Conservation (phyloP, 208 protist species). For the Leishmania arabica region DNA sequence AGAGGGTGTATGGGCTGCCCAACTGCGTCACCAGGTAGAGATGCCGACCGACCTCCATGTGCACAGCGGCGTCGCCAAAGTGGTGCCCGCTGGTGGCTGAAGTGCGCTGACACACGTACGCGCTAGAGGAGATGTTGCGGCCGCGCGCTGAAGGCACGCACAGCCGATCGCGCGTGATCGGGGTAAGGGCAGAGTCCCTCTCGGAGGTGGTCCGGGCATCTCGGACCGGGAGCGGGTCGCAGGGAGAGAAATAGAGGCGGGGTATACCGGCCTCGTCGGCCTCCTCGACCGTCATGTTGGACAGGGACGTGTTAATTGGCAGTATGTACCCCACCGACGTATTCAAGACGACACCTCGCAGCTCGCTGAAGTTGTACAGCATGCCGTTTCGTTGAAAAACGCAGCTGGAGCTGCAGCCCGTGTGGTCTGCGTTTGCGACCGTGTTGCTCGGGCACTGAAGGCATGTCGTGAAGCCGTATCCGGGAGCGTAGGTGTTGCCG, state of each 20-base stretch:
- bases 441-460: background rate
- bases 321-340: background rate
- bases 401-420: background rate
- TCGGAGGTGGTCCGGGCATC: background rate
- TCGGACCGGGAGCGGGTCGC: background rate
- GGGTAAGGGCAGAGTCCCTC: background rate
- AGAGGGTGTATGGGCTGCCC: background rate
- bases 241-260: constrained; percentile 16
- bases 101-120: constrained; percentile 17
- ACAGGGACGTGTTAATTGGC: background rate
- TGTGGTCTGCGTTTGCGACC: background rate
- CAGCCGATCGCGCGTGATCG: background rate
- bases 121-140: constrained; percentile 23
- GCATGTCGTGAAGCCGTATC: constrained; percentile 12
- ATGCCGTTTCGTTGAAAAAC: background rate
- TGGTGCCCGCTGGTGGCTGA: background rate
- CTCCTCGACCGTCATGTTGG: constrained; percentile 11
- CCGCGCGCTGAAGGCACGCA: constrained; percentile 1
- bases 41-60: background rate
- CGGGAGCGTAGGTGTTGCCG: constrained; percentile 5
- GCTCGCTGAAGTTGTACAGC: background rate
- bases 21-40: background rate
- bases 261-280: background rate
- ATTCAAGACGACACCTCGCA: background rate
- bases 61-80: background rate